Conservation (phyloP, 1,284 basidiomycete genomes). For the Mrakiaceae sp. region DNA sequence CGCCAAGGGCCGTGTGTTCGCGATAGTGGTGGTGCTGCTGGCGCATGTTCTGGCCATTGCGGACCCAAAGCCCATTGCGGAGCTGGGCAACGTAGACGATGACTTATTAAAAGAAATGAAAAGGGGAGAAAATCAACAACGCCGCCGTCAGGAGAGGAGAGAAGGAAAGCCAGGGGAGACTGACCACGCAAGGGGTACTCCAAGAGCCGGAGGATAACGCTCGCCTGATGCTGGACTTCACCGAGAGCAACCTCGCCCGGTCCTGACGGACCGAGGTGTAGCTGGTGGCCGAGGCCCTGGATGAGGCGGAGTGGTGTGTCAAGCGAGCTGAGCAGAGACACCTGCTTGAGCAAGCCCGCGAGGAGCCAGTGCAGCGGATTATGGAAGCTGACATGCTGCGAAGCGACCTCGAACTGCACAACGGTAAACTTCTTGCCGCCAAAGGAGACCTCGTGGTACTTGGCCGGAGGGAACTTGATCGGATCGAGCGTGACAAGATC, state of each 20-base stretch:
- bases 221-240: neutral
- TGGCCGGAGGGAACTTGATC: conserved; percentile 49
- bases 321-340: conserved; percentile 39
- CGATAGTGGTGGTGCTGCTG: conserved; percentile 95
- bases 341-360: conserved; percentile 76
- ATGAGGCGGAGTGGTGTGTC: conserved; percentile 24
- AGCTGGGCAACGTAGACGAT: conserved; percentile 87
- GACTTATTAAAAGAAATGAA: conserved; percentile 40
- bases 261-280: no score
- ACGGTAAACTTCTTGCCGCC: conserved; percentile 45
- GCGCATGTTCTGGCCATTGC: conserved; percentile 91
- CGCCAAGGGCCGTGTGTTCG: conserved; percentile 59
- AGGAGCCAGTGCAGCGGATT: conserved; percentile 87
- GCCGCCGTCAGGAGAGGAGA: neutral
- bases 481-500: conserved; percentile 40
- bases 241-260: no score
- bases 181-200: conserved; percentile 78
- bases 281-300: no score
- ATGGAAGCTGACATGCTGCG: conserved; percentile 72
- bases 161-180: conserved; percentile 23
- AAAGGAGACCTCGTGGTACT: conserved; percentile 55
- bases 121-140: neutral
- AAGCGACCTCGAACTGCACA: conserved; percentile 61
- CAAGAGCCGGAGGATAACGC: conserved; percentile 44
- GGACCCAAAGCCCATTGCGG: conserved; percentile 89